Percentiles rank a stretch among this genome's conserved stretches.
These are phyloP conservation scores for Phascolomyces articulosus DNA, from an alignment of 371 early-diverging fungal genomes.

Conservation along the genomic window DNA sequence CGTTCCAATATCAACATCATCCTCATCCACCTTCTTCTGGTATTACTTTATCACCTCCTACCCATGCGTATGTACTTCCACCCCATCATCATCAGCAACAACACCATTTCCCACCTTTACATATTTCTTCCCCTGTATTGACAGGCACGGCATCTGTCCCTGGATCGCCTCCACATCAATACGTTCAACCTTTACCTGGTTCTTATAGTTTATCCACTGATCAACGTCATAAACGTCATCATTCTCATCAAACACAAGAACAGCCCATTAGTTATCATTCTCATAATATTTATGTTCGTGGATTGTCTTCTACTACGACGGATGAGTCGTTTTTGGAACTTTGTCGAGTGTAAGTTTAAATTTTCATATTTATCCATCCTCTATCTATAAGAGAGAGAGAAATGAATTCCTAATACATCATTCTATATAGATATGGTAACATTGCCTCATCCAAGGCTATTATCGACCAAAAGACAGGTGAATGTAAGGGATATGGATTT, in stretches of 20 bases:
- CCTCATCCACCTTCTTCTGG: constrained; percentile 30
- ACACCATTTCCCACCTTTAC: constrained; percentile 49
- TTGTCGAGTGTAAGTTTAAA: constrained; percentile 50
- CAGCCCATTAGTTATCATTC: constrained; percentile 32
- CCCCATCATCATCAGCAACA: constrained; percentile 28
- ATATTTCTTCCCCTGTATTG: constrained; percentile 51
- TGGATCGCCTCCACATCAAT: constrained; percentile 41
- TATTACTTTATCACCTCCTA: constrained; percentile 41
- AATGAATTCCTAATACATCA: no score
- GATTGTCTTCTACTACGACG: constrained; percentile 71
- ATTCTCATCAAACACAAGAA: constrained; percentile 15
- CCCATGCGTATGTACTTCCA: constrained; percentile 43
- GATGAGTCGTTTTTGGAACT: constrained; percentile 75
- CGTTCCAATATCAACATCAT: constrained; percentile 32
- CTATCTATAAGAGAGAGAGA: no score
- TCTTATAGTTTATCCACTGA: constrained; percentile 27
- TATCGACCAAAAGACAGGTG: constrained; percentile 75
- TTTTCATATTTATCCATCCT: not conserved
- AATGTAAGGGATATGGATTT: constrained; percentile 93
- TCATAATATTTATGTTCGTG: constrained; percentile 85
- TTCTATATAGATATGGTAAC: constrained; percentile 78
- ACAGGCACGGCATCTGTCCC: constrained; percentile 39
- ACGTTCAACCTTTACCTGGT: constrained; percentile 22
- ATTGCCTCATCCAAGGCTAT: constrained; percentile 87
- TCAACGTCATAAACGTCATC: constrained; percentile 19